A percentile compares a stretch with the other conserved stretches of the same genome.
phyloP scores from a whole-genome alignment of 1,139 yeast species.

The Groenewaldozyma sp. region DNA sequence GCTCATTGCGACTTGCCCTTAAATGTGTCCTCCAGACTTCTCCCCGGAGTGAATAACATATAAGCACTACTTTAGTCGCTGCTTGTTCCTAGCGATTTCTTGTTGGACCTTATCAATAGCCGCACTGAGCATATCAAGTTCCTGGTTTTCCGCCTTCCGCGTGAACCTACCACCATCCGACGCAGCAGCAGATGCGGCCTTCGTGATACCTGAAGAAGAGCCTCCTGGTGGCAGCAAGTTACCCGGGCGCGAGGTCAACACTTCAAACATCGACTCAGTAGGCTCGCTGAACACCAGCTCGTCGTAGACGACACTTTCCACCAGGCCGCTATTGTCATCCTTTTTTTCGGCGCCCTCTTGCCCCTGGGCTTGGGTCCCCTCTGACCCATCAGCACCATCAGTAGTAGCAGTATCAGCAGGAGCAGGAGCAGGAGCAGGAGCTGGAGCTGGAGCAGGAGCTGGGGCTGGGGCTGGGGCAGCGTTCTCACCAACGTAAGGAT shows the following conservation, averaged over 20 bases:
- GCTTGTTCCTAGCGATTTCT: slow-evolving; percentile 29
- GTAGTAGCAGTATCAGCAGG: slow-evolving; percentile 5
- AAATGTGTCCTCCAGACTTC: too few species aligned
- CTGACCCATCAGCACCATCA: slow-evolving; percentile 2
- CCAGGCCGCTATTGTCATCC: slow-evolving; percentile 24
- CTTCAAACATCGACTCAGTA: slow-evolving; percentile 75
- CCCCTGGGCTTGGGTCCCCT: slow-evolving; percentile 9
- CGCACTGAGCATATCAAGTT: slow-evolving; percentile 59
- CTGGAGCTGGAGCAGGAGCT: too few species aligned
- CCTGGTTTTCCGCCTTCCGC: slow-evolving; percentile 62
- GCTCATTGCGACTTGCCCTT: too few species aligned
- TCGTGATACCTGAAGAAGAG: too few species aligned
- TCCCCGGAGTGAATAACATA: too few species aligned
- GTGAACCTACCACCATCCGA: slow-evolving; percentile 37
- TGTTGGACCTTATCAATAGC: slow-evolving; percentile 51
- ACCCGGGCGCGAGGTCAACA: slow-evolving; percentile 66
- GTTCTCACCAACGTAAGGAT: slow-evolving; percentile 53
- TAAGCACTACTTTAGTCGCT: slow-evolving; percentile 16
- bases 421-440: slow-evolving; percentile 25
- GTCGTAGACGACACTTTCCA: slow-evolving; percentile 71
- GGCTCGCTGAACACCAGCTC: slow-evolving; percentile 96
- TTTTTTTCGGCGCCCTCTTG: slow-evolving; percentile 6
- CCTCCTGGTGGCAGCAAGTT: slow-evolving; percentile 56
- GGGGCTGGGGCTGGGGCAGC: too few species aligned
- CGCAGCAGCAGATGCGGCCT: slow-evolving; percentile 34